Conservation (phyloP, 371 early-diverging fungal genomes). For the Saksenaea oblongispora region DNA sequence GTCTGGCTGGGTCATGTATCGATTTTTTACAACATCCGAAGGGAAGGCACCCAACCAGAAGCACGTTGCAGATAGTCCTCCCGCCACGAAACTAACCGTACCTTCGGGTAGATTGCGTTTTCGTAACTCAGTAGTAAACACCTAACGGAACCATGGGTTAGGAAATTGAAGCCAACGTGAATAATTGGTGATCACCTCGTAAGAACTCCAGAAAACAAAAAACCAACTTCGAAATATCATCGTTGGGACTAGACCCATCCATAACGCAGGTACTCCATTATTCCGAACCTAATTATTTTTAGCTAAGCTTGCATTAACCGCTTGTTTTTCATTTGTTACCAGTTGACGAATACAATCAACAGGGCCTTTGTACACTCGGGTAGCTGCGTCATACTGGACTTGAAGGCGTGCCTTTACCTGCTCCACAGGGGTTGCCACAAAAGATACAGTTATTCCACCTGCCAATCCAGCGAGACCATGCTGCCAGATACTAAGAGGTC, state of each 20-base stretch:
- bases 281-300: slow-evolving; percentile 51
- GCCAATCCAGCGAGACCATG: slow-evolving; percentile 77
- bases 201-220: slow-evolving; percentile 88
- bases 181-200: slow-evolving; percentile 54
- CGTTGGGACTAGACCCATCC: slow-evolving; percentile 82
- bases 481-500: slow-evolving; percentile 63
- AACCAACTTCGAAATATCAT: slow-evolving; percentile 87
- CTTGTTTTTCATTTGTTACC: slow-evolving; percentile 31
- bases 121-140: slow-evolving; percentile 53
- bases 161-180: background rate
- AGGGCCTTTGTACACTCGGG: slow-evolving; percentile 79
- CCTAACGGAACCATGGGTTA: slow-evolving; percentile 18
- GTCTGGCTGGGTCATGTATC: slow-evolving; percentile 91
- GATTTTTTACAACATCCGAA: slow-evolving; percentile 87
- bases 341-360: slow-evolving; percentile 82
- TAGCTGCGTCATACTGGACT: slow-evolving; percentile 82
- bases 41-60: slow-evolving; percentile 92
- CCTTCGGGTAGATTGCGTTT: slow-evolving; percentile 52
- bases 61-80: slow-evolving; percentile 86
- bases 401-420: slow-evolving; percentile 84
- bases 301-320: background rate
- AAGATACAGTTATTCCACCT: slow-evolving; percentile 86
- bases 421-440: slow-evolving; percentile 93
- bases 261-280: slow-evolving; percentile 80
- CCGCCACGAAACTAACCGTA: slow-evolving; percentile 81